A percentile compares a stretch with the other conserved stretches of the same genome.
phyloP scores from a whole-genome alignment of 176 grass and related monocot genomes.

The Typha latifolia region DNA sequence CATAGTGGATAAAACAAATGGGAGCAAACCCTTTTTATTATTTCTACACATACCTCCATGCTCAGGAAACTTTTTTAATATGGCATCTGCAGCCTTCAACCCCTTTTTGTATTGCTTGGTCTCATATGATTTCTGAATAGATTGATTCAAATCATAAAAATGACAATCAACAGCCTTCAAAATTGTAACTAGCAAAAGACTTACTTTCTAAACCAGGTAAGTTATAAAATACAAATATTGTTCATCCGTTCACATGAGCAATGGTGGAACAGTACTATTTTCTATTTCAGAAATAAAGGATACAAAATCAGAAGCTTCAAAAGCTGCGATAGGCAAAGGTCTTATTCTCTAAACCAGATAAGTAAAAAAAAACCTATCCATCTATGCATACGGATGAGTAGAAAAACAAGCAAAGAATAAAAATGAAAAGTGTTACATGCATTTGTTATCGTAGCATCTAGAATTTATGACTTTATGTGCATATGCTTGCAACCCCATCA shows the following conservation, averaged over 20 bases:
- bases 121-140: conserved; percentile 95
- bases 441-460: too few species aligned
- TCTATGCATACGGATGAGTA: too few species aligned
- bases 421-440: too few species aligned
- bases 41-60: conserved; percentile 71
- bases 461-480: too few species aligned
- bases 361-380: too few species aligned
- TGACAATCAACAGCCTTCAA: neutral
- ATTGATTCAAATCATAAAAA: conserved; percentile 10
- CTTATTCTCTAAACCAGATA: too few species aligned
- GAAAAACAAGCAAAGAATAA: neutral
- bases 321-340: too few species aligned
- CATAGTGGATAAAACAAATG: neutral
- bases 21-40: neutral
- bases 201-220: neutral
- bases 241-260: neutral
- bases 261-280: too few species aligned
- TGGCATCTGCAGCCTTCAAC: conserved; percentile 91
- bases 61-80: conserved; percentile 95
- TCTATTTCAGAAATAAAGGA: too few species aligned
- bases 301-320: too few species aligned
- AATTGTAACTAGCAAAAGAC: neutral
- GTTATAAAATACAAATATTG: neutral
- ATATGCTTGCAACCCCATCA: neutral
- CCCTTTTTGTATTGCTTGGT: conserved; percentile 99